These are phyloP conservation scores for Tardiomyces depauwii DNA, from an alignment of 1,139 yeast species.

Conservation along the genomic window DNA sequence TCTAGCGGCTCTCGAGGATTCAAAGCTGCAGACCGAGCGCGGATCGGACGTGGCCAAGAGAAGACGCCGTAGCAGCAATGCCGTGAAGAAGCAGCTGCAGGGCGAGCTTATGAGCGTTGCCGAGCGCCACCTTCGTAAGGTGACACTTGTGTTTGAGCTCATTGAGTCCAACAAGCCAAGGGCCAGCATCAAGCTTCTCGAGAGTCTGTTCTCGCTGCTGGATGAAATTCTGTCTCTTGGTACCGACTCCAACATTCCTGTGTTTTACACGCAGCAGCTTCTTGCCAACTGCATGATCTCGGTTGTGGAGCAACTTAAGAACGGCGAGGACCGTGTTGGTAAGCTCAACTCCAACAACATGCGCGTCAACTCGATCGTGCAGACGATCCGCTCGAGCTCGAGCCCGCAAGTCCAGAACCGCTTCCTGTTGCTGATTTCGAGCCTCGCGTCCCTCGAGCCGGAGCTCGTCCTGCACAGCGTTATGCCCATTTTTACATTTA, in stretches of 20 bases:
- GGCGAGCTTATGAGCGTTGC: constrained; percentile 65
- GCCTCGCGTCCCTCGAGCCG: constrained; percentile 79
- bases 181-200: constrained; percentile 30
- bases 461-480: constrained; percentile 90
- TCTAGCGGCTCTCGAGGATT: constrained; percentile 38
- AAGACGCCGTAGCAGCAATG: constrained; percentile 72
- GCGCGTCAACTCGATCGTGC: constrained; percentile 83
- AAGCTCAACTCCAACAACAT: constrained; percentile 54
- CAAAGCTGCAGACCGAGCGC: constrained; percentile 26
- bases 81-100: constrained; percentile 64
- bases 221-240: constrained; percentile 85
- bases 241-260: constrained; percentile 84
- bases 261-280: constrained; percentile 82
- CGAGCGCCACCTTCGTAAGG: constrained; percentile 61
- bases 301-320: constrained; percentile 38
- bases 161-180: constrained; percentile 44
- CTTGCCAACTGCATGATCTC: constrained; percentile 78
- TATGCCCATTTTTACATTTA: constrained; percentile 97
- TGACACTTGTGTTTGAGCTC: constrained; percentile 71
- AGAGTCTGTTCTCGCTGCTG: constrained; percentile 47
- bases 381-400: constrained; percentile 76
- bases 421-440: constrained; percentile 71
- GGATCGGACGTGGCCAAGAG: constrained; percentile 23
- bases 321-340: constrained; percentile 8
- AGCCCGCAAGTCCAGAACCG: constrained; percentile 95